These are phyloP conservation scores for Trichoderma breve DNA, from an alignment of 2,329 filamentous ascomycete species.

Conservation along the genomic window DNA sequence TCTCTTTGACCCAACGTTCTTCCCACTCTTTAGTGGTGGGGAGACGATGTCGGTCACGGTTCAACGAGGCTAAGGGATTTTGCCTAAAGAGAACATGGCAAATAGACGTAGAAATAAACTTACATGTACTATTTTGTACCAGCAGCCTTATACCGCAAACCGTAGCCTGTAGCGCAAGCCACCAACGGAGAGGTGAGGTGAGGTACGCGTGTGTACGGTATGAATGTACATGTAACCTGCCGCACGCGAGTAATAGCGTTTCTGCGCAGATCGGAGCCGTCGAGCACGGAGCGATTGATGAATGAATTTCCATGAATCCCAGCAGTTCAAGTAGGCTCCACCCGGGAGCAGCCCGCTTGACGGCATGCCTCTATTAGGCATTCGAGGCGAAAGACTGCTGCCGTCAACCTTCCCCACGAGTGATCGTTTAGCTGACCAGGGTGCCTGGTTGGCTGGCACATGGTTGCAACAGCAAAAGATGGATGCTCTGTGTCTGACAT, in stretches of 20 bases:
- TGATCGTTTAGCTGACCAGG: not conserved
- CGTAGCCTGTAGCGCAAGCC: not conserved
- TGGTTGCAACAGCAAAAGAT: not conserved
- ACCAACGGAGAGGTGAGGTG: not conserved
- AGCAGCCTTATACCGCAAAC: not conserved
- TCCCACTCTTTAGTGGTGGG: not conserved
- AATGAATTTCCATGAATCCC: slow-evolving; percentile 30
- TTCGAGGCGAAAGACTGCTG: not conserved
- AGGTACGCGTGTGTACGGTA: not conserved
- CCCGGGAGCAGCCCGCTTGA: slow-evolving; percentile 5
- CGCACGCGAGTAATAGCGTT: not conserved
- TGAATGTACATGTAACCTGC: slow-evolving; percentile 1
- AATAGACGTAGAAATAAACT: not conserved
- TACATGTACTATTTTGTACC: not conserved
- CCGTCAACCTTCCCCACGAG: not conserved
- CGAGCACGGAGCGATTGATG: not conserved
- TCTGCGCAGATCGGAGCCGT: not conserved
- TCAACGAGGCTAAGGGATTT: not conserved
- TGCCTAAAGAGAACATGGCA: not conserved
- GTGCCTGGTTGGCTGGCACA: not conserved
- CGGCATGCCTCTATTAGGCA: not conserved
- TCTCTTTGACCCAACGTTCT: not conserved
- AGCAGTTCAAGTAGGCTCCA: slow-evolving; percentile 13
- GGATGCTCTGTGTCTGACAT: not conserved
- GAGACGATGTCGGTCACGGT: not conserved